Evolutionary conservation across 192 early-diverging fungal species (phyloP).

Genomic region (Coemansia sp.): DNA sequence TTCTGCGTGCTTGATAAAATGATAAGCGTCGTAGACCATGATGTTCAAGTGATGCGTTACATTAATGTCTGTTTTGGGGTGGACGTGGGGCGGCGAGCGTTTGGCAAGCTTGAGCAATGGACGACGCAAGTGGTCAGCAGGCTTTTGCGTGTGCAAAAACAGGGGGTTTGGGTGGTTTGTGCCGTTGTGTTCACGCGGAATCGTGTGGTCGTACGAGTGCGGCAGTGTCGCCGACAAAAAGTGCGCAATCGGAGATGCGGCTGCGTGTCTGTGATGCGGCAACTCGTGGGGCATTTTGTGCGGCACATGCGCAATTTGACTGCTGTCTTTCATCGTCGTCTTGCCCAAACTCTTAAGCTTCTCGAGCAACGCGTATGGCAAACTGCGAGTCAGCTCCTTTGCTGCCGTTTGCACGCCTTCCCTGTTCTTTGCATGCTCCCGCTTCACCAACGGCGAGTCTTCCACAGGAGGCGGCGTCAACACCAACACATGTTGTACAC

Average conservation of each 20-base stretch:
- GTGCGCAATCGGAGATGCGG: conserved; percentile 34
- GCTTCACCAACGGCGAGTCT: conserved; percentile 44
- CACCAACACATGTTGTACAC: conserved; percentile 28
- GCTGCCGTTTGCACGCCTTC: conserved; percentile 17
- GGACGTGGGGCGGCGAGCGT: conserved; percentile 5
- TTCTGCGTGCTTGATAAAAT: conserved; percentile 51
- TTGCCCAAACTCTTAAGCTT: conserved; percentile 25
- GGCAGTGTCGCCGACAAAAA: conserved; percentile 42
- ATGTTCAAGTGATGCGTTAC: too few relatives aligned
- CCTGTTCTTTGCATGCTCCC: conserved; percentile 17
- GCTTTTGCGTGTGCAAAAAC: conserved; percentile 7
- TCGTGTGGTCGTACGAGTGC: conserved; percentile 29
- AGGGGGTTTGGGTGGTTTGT: conserved; percentile 6
- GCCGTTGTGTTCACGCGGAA: conserved; percentile 52
- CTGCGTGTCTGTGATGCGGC: conserved; percentile 32
- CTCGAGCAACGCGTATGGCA: conserved; percentile 32
- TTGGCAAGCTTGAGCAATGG: conserved; percentile 17
- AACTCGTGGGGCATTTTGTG: conserved; percentile 19
- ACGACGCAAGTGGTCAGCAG: conserved; percentile 4
- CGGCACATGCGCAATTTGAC: neutral
- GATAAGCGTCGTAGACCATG: conserved; percentile 52
- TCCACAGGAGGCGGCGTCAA: conserved; percentile 50
- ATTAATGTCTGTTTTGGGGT: conserved; percentile 3
- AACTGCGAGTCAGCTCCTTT: conserved; percentile 13
- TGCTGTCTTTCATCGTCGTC: conserved; percentile 27